phyloP scores from a whole-genome alignment of 257 asterid species.

The Thymus quinquecostatus region DNA sequence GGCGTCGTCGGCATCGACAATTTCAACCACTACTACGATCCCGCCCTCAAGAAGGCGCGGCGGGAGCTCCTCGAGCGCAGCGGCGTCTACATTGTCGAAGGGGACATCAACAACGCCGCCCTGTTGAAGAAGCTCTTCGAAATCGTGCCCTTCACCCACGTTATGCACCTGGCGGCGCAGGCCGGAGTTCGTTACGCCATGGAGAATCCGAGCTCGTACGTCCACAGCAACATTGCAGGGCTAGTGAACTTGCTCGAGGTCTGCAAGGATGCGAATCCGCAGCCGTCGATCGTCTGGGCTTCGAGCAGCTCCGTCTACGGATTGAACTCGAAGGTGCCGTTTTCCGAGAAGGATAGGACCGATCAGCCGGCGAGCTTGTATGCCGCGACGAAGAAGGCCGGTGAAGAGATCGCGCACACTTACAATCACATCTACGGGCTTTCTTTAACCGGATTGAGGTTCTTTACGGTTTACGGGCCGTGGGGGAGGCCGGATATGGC shows the following conservation, averaged over 20 bases:
- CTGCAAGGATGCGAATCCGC: slow-evolving; percentile 84
- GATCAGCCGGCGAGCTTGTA: slow-evolving; percentile 96
- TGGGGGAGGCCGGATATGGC: slow-evolving; percentile 99
- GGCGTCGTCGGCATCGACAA: slow-evolving; percentile 87
- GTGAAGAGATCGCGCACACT: slow-evolving; percentile 94
- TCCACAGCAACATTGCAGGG: slow-evolving; percentile 97
- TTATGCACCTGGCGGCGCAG: slow-evolving; percentile 98
- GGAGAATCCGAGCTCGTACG: slow-evolving; percentile 98
- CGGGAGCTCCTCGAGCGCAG: slow-evolving; percentile 73
- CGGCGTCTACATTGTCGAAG: slow-evolving; percentile 95
- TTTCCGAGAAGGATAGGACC: slow-evolving; percentile 84
- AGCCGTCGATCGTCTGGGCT: slow-evolving; percentile 97
- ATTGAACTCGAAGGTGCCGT: slow-evolving; percentile 86
- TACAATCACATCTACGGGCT: slow-evolving; percentile 92
- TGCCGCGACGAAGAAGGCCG: slow-evolving; percentile 97
- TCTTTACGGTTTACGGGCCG: slow-evolving; percentile 95
- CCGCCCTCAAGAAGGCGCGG: slow-evolving; percentile 75
- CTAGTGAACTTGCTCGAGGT: slow-evolving; percentile 82
- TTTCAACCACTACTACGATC: slow-evolving; percentile 86
- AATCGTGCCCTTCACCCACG: slow-evolving; percentile 83
- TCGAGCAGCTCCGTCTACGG: slow-evolving; percentile 98
- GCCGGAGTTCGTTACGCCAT: slow-evolving; percentile 97
- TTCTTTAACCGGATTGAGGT: slow-evolving; percentile 86
- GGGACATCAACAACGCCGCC: slow-evolving; percentile 74
- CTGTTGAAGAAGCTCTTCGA: slow-evolving; percentile 78